Evolutionary conservation across 148 eudicot species (phyloP), one percentile per base, ranked within the genome.

Genomic region (Heliamphora exappendiculata): DNA sequence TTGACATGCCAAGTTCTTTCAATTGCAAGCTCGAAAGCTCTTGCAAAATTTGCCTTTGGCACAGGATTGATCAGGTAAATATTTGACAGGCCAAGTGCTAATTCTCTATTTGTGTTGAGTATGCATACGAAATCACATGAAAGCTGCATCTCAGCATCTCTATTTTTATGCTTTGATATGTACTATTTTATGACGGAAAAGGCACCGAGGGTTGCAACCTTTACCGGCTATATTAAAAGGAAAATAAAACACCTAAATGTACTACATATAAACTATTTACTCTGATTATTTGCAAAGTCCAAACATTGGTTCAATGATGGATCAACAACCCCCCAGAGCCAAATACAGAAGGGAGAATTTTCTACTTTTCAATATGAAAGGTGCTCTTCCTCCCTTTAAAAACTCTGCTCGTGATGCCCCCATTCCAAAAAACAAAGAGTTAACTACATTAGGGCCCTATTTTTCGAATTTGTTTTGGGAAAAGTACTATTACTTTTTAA

Each of bases 41-140:
- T 94, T 82, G 98, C 98, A 34, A 94, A 90, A 82, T 94, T 87
- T 76, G 98, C 98, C 70, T 94, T 94, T 80, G 98, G 97, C 70
- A 86, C 92, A 83, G 98, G 98, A 67, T 83, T 94, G 77, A 88
- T 58, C 98, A 94, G 98, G 98, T 94, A 88, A 29, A 4, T 9
- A 31, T 13, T 59, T 60, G 67, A 47, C 20, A 44, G 9, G 26
- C 47, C 28, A 79, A 14, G 41, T 60, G 44, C 20, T 24, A 37
- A 70, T 64, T 70, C 47, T 49, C 12, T 3, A 12, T 49, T 24
- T 6, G 24, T 63, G 24, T 47, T n/a, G 12, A 33, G 49, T 59
- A 28, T n/a, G 47, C 39, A 39, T 13, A 7, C 14, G 14, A 58
- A 45, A n/a, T 45, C 55, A 63, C 36, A 75, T 76, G n/a, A 22